These are phyloP conservation scores for Dactylellina haptotyla DNA, from an alignment of 2,329 filamentous ascomycete genomes.

Conservation along the genomic window DNA sequence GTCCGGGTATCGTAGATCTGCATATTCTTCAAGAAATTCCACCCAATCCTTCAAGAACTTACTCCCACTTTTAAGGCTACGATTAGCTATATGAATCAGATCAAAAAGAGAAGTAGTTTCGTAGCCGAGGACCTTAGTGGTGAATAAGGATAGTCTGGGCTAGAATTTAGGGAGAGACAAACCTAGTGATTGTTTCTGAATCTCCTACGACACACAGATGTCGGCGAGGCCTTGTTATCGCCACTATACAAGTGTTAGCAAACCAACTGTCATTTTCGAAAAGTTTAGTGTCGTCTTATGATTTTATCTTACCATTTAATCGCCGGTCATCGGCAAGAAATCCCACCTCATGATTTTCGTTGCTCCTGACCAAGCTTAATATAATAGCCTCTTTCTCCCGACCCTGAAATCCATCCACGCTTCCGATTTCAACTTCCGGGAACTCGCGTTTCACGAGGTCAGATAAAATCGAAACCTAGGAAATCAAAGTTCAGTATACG, in stretches of 20 bases:
- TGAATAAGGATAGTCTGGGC: background rate
- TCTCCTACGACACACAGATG: conserved; percentile 92
- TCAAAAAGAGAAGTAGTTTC: no score
- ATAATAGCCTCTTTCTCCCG: conserved; percentile 96
- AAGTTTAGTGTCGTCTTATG: background rate
- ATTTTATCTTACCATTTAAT: conserved; percentile 75
- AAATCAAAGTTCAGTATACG: no score
- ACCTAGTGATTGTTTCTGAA: conserved; percentile 90
- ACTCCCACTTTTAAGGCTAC: conserved; percentile 70
- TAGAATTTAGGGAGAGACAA: no score
- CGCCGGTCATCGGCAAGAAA: conserved; percentile 92
- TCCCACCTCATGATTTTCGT: conserved; percentile 84
- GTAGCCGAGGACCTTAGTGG: no score
- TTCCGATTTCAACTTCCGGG: conserved; percentile 90
- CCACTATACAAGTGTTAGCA: conserved; percentile 70
- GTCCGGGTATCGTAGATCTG: conserved; percentile 89
- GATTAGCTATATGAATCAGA: no score
- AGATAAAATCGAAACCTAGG: conserved; percentile 78
- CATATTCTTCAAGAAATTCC: conserved; percentile 86
- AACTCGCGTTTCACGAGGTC: conserved; percentile 80
- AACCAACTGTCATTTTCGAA: conserved; percentile 11
- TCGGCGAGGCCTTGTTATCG: conserved; percentile 93
- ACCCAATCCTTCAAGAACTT: conserved; percentile 90
- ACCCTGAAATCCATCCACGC: conserved; percentile 96
- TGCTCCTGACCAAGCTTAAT: conserved; percentile 92